phyloP scores from a whole-genome alignment of 768 basidiomycete species.

The Arthromyces matolae region DNA sequence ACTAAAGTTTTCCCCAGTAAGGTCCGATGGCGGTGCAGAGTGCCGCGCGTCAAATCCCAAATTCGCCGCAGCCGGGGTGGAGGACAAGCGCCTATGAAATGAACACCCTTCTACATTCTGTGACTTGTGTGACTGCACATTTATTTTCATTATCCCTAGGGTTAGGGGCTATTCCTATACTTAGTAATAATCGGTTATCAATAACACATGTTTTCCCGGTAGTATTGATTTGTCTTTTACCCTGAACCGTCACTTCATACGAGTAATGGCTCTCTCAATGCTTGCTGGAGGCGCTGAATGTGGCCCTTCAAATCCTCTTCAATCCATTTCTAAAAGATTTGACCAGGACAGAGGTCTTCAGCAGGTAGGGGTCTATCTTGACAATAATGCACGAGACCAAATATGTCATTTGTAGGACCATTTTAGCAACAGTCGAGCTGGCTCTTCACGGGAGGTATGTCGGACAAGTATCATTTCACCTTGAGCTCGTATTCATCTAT shows the following conservation, averaged over 20 bases:
- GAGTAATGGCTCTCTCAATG: slow-evolving; percentile 73
- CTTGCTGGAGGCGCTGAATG: slow-evolving; percentile 77
- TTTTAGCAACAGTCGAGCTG: slow-evolving; percentile 56
- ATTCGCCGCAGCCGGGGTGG: slow-evolving; percentile 28
- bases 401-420: slow-evolving; percentile 51
- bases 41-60: slow-evolving; percentile 52
- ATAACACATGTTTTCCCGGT: slow-evolving; percentile 16
- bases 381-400: slow-evolving; percentile 6
- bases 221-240: slow-evolving; percentile 6
- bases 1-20: slow-evolving; percentile 47
- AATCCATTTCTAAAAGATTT: slow-evolving; percentile 73
- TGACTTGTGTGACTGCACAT: slow-evolving; percentile 2
- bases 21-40: slow-evolving; percentile 81
- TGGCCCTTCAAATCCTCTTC: slow-evolving; percentile 81
- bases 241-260: neutral
- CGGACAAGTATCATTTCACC: too few species aligned
- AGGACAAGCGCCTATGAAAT: slow-evolving; percentile 18
- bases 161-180: slow-evolving; percentile 17
- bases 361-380: slow-evolving; percentile 46
- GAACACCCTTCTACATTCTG: neutral
- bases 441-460: slow-evolving; percentile 61
- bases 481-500: too few species aligned
- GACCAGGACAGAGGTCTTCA: slow-evolving; percentile 76
- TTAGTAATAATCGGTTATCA: slow-evolving; percentile 19
- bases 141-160: slow-evolving; percentile 12